These are phyloP conservation scores for Tuber melanosporum DNA, from an alignment of 495 filamentous ascomycete genomes.

Conservation along the genomic window DNA sequence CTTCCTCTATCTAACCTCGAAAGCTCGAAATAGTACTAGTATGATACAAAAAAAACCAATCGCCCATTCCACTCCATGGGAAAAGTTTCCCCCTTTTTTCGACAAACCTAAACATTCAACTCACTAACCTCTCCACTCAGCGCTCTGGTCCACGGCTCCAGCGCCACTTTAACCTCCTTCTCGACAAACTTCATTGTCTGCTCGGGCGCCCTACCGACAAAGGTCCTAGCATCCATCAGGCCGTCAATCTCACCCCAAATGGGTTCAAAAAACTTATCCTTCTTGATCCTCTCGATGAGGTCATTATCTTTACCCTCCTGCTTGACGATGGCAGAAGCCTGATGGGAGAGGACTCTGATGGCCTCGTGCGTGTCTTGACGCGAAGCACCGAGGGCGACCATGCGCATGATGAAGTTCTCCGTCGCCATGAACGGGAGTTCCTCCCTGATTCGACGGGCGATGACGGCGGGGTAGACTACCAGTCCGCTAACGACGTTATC, in stretches of 20 bases:
- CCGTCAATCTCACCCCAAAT: constrained; percentile 67
- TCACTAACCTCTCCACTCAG: constrained; percentile 50
- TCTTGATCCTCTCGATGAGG: constrained; percentile 71
- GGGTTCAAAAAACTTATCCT: constrained; percentile 71
- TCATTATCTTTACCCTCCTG: constrained; percentile 72
- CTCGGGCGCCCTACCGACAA: constrained; percentile 59
- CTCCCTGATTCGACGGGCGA: constrained; percentile 59
- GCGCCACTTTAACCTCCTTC: constrained; percentile 50
- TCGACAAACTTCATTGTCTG: constrained; percentile 55
- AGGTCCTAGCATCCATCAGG: constrained; percentile 64
- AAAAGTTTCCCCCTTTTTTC: background rate
- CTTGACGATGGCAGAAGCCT: constrained; percentile 77
- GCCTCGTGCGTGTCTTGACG: constrained; percentile 90
- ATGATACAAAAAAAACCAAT: background rate
- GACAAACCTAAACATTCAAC: constrained; percentile 48
- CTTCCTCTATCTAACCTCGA: constrained; percentile 4
- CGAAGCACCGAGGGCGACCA: constrained; percentile 65
- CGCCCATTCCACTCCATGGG: background rate
- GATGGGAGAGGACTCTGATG: constrained; percentile 80
- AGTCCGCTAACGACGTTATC: constrained; percentile 78
- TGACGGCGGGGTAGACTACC: constrained; percentile 78
- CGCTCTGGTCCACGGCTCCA: constrained; percentile 48
- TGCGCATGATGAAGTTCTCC: constrained; percentile 81
- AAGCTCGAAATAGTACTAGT: background rate
- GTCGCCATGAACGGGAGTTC: constrained; percentile 91